Evolutionary conservation across 257 asterid species (phyloP).

Genomic region (Solanum corneliomulleri): DNA sequence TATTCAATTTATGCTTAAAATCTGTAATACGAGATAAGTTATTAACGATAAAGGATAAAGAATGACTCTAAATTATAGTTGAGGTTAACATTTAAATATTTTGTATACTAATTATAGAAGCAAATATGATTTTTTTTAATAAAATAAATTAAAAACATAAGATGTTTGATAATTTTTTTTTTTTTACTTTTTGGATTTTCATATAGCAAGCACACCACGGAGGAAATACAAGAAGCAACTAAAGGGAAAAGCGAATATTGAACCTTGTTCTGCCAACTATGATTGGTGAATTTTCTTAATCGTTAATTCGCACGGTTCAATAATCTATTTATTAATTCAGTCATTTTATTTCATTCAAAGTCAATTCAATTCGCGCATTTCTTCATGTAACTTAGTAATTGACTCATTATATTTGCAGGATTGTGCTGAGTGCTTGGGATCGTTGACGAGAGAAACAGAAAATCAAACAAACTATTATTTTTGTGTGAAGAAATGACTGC

Average conservation of each 20-base stretch:
- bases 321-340: background rate
- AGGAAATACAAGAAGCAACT: conserved; percentile 47
- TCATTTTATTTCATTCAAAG: background rate
- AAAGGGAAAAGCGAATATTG: conserved; percentile 27
- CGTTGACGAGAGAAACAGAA: conserved; percentile 13
- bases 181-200: background rate
- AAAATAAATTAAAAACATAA: too few species aligned
- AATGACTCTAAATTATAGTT: background rate
- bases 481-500: background rate
- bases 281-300: conserved; percentile 39
- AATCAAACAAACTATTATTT: background rate
- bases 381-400: too few species aligned
- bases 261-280: conserved; percentile 20
- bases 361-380: fast-evolving
- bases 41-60: background rate
- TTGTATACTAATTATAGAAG: background rate
- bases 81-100: background rate
- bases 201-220: conserved; percentile 39
- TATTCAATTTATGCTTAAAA: background rate
- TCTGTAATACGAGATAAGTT: background rate
- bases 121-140: background rate
- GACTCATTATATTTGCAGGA: conserved; percentile 23
- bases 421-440: conserved; percentile 53
- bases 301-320: fast-evolving
- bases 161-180: background rate